Conservation (phyloP, 495 filamentous ascomycete genomes). For the Sporormia fimetaria region DNA sequence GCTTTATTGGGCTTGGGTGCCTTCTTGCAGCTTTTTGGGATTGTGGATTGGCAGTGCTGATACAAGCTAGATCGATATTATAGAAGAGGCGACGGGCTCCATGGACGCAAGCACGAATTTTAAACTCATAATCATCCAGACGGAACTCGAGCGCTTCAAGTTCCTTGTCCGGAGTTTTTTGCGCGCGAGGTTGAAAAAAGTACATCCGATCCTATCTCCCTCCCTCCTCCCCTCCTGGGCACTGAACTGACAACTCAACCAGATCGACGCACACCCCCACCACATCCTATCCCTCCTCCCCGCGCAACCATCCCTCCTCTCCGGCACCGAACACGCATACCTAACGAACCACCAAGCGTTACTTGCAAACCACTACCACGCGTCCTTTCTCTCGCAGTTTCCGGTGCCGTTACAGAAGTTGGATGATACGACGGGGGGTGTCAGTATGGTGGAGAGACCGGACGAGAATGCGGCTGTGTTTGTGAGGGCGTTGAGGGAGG, state of each 20-base stretch:
- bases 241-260: constrained; percentile 25
- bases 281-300: constrained; percentile 40
- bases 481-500: constrained; percentile 55
- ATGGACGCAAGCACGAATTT: constrained; percentile 85
- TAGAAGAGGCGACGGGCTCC: constrained; percentile 44
- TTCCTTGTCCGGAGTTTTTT: constrained; percentile 79
- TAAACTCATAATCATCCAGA: constrained; percentile 86
- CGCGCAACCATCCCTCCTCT: constrained; percentile 42
- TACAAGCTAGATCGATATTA: constrained; percentile 35
- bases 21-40: too few species aligned
- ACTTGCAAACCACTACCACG: constrained; percentile 67
- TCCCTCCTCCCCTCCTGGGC: constrained; percentile 11
- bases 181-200: constrained; percentile 75
- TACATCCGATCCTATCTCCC: constrained; percentile 12
- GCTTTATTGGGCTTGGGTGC: too few species aligned
- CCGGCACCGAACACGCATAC: constrained; percentile 62
- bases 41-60: too few species aligned
- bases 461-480: constrained; percentile 77
- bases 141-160: constrained; percentile 87
- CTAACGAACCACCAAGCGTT: constrained; percentile 70
- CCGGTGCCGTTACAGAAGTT: constrained; percentile 63
- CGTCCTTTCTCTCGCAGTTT: constrained; percentile 71
- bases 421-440: constrained; percentile 80
- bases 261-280: constrained; percentile 60
- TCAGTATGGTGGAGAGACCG: constrained; percentile 83